These are phyloP conservation scores for Thermochaetoides thermophila DNA, from an alignment of 495 filamentous ascomycete genomes.

Conservation along the genomic window DNA sequence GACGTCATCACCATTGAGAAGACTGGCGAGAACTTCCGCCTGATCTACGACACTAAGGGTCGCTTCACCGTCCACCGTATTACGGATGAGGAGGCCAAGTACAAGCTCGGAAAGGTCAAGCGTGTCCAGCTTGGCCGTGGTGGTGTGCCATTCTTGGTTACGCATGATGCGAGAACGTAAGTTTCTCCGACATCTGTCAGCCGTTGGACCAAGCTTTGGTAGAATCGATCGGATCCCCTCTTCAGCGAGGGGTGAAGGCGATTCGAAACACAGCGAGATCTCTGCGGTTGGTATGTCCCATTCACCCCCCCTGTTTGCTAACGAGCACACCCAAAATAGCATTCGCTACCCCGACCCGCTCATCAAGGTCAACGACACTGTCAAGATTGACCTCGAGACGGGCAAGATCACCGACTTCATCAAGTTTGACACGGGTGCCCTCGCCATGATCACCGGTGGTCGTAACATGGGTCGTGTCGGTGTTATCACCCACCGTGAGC, in stretches of 20 bases:
- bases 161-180: slow-evolving; percentile 99
- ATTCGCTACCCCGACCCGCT: slow-evolving; percentile 97
- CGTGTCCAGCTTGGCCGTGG: slow-evolving; percentile 95
- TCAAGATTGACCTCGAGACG: slow-evolving; percentile 93
- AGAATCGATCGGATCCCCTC: slow-evolving; percentile 32
- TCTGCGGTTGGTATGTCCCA: slow-evolving; percentile 34
- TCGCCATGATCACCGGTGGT: slow-evolving; percentile 96
- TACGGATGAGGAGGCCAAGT: slow-evolving; percentile 91
- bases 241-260: slow-evolving; percentile 6
- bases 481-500: slow-evolving; percentile 99
- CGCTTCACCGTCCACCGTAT: slow-evolving; percentile 99
- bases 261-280: slow-evolving; percentile 9
- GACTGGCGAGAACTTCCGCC: slow-evolving; percentile 99
- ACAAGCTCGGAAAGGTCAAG: slow-evolving; percentile 99
- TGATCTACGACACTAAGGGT: slow-evolving; percentile 99
- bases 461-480: slow-evolving; percentile 99
- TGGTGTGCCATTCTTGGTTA: slow-evolving; percentile 99
- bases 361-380: slow-evolving; percentile 99
- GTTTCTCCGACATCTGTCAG: slow-evolving; percentile 91
- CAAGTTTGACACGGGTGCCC: slow-evolving; percentile 91
- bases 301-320: slow-evolving; percentile 20
- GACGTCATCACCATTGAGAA: slow-evolving; percentile 98
- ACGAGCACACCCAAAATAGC: slow-evolving; percentile 35
- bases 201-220: slow-evolving; percentile 98
- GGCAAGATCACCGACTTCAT: slow-evolving; percentile 96